Conservation (phyloP, 768 basidiomycete species). For the Kondoa malvinella region DNA sequence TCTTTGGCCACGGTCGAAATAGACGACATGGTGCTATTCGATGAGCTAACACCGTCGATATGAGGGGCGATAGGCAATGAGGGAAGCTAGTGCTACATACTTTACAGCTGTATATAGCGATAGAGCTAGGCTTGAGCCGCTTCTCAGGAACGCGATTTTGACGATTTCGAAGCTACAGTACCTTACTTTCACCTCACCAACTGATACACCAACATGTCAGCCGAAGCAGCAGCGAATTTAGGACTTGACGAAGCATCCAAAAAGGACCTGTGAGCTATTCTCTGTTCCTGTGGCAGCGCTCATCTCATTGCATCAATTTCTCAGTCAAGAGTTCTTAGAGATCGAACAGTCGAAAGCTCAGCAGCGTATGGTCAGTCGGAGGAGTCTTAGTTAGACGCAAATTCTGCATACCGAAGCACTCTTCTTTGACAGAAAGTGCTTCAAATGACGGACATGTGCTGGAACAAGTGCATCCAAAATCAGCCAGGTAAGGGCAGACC, state of each 20-base stretch:
- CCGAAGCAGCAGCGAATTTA: too few species aligned
- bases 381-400: neutral
- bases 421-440: neutral
- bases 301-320: neutral
- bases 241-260: neutral
- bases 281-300: neutral
- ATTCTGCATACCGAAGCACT: neutral
- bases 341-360: neutral
- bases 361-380: neutral
- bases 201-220: too few species aligned
- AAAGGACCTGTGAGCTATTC: neutral
- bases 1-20: conserved; percentile 58
- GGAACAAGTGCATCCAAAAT: neutral
- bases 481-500: neutral
- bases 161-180: too few species aligned
- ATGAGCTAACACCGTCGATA: conserved; percentile 34
- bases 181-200: too few species aligned
- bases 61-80: too few species aligned
- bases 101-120: too few species aligned
- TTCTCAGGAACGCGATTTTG: too few species aligned
- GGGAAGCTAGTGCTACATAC: too few species aligned
- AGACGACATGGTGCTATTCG: conserved; percentile 73
- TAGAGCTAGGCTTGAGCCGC: too few species aligned
- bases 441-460: neutral
- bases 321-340: neutral